Conservation (phyloP, 2,329 filamentous ascomycete genomes). For the Fusarium poae region DNA sequence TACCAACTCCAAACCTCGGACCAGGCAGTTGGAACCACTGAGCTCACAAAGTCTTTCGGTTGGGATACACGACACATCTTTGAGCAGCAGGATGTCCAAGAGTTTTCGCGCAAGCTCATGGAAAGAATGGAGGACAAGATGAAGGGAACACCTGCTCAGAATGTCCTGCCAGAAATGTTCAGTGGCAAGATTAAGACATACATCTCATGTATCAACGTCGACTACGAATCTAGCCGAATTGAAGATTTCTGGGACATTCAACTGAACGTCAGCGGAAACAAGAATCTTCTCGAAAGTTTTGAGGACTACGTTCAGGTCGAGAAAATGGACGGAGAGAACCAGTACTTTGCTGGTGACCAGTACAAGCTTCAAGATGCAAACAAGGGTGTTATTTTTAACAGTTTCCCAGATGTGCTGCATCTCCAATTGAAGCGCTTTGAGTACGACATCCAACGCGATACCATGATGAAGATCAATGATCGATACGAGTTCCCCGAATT, state of each 20-base stretch:
- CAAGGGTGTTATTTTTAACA: constrained; percentile 97
- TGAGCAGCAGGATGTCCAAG: constrained; percentile 98
- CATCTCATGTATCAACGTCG: constrained; percentile 97
- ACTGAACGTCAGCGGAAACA: constrained; percentile 94
- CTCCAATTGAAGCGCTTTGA: constrained; percentile 97
- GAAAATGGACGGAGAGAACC: constrained; percentile 97
- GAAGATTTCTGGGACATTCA: constrained; percentile 99
- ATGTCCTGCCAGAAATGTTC: constrained; percentile 89
- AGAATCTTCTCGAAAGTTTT: constrained; percentile 93
- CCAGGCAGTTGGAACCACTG: constrained; percentile 86
- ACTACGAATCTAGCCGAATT: constrained; percentile 94
- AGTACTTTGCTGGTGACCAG: constrained; percentile 92
- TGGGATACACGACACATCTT: constrained; percentile 99
- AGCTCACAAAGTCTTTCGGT: constrained; percentile 95
- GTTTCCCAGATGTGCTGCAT: constrained; percentile 93
- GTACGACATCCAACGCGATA: constrained; percentile 95
- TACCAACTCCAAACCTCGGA: constrained; percentile 93
- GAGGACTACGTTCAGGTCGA: constrained; percentile 96
- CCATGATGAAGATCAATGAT: constrained; percentile 99
- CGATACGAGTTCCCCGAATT: constrained; percentile 89
- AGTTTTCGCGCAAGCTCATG: constrained; percentile 96
- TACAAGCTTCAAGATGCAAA: constrained; percentile 95
- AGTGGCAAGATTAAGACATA: constrained; percentile 99
- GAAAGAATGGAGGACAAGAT: constrained; percentile 97
- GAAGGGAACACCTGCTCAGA: constrained; percentile 95